Conservation (phyloP, 2,329 filamentous ascomycete genomes). For the Claviceps lovelessii region DNA sequence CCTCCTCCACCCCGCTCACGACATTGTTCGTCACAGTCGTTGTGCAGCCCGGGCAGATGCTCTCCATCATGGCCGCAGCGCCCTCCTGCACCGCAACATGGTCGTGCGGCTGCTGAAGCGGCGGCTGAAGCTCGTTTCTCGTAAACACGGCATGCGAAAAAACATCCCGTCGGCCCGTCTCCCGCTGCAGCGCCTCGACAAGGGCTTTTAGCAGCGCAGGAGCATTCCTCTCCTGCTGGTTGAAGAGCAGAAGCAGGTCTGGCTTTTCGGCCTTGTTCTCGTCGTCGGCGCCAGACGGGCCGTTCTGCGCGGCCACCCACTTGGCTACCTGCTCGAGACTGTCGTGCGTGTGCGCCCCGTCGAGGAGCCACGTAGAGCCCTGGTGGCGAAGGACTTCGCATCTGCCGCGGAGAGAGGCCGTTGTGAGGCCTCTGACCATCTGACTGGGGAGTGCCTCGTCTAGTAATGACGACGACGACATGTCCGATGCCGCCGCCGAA, state of each 20-base stretch:
- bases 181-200: constrained; percentile 36
- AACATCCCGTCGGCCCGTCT: constrained; percentile 20
- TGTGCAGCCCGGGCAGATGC: constrained; percentile 31
- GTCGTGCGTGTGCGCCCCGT: constrained; percentile 78
- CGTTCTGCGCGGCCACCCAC: constrained; percentile 51
- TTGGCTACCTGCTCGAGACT: constrained; percentile 61
- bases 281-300: neutral
- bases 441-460: constrained; percentile 14
- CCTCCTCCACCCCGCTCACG: constrained; percentile 50
- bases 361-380: constrained; percentile 59
- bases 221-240: constrained; percentile 78
- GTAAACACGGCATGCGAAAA: constrained; percentile 72
- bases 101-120: constrained; percentile 1
- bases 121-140: constrained; percentile 45
- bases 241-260: constrained; percentile 59
- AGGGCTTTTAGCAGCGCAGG: constrained; percentile 48
- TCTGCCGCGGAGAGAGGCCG: constrained; percentile 57
- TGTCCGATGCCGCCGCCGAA: constrained; percentile 7
- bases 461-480: neutral
- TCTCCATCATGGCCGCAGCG: constrained; percentile 47
- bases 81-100: constrained; percentile 48
- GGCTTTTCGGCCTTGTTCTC: constrained; percentile 13
- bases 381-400: constrained; percentile 51
- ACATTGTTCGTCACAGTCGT: constrained; percentile 51
- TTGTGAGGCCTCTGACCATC: constrained; percentile 50